These are phyloP conservation scores for Monilinia aucupariae DNA, from an alignment of 2,329 filamentous ascomycete species.

Conservation along the genomic window DNA sequence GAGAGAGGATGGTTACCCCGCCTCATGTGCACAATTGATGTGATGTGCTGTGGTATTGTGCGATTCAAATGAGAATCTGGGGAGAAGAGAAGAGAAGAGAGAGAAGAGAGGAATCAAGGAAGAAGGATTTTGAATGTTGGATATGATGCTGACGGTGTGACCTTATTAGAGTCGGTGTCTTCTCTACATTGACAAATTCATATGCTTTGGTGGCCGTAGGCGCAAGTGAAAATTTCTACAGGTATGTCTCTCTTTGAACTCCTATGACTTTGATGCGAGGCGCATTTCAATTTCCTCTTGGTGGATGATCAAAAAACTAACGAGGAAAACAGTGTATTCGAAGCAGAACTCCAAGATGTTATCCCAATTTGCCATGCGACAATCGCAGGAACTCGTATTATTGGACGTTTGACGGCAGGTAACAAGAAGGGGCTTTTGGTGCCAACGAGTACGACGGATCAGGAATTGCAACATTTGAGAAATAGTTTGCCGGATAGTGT, in stretches of 20 bases:
- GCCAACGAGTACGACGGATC: slow-evolving; percentile 91
- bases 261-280: not conserved
- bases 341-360: slow-evolving; percentile 93
- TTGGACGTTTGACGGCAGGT: slow-evolving; percentile 89
- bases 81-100: not conserved
- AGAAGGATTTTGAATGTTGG: not conserved
- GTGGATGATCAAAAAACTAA: slow-evolving; percentile 3
- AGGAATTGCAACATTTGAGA: slow-evolving; percentile 94
- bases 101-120: not conserved
- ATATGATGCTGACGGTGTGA: not conserved
- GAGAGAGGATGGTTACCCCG: not conserved
- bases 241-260: slow-evolving; percentile 42
- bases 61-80: not conserved
- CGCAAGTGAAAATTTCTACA: slow-evolving; percentile 98
- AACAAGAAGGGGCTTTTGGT: slow-evolving; percentile 97
- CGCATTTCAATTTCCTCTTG: not conserved
- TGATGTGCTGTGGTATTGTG: not conserved
- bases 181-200: slow-evolving; percentile 92
- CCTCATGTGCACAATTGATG: not conserved
- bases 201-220: slow-evolving; percentile 93
- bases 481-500: slow-evolving; percentile 89
- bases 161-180: slow-evolving; percentile 77
- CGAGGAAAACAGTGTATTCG: slow-evolving; percentile 65
- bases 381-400: slow-evolving; percentile 92
- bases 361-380: slow-evolving; percentile 96